Evolutionary conservation across 1,284 basidiomycete species (phyloP), one percentile per base, ranked within the genome.

Genomic region (Grifola frondosa): DNA sequence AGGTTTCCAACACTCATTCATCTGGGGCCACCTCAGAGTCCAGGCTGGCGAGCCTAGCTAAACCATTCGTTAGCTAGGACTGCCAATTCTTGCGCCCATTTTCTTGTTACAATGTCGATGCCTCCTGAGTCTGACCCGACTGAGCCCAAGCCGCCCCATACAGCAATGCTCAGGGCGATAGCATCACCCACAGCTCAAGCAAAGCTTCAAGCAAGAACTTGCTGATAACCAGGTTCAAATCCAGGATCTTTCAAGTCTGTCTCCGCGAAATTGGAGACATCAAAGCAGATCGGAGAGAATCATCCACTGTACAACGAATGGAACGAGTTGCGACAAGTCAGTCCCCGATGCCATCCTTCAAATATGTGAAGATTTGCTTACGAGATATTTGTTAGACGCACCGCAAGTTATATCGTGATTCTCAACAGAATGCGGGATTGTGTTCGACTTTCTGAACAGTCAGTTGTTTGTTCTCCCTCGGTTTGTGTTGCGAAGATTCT

Each of bases 381-480:
- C 6, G 16, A 48, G 19, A 23, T 8, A 21, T n/a, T 10, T 21
- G 32, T n/a, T 20, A 53, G 59, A 50, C 44, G 33, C 56, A 61
- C 28, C 31, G 50, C 36, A 57, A 53, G 45, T 44, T 58, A 5
- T 61, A 61, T 40, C 48, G 54, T 8, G 58, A 61, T 36, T 61
- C 59, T 23, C 59, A 59, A 47, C 48, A 58, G 41, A 59, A 61
- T 25, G 58, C 59, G 19, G 57, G 56, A 21, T 53, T 59, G 23
- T 61, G 59, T 33, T 53, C 58, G 31, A 59, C 55, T 32, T 61
- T 59, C 36, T 61, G 40, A 56, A 52, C 44, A 61, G 59, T 60
- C 11, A 19, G 53, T 50, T 3, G 11, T 20, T 28, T n/a, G n/a
- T n/a, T n/a, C n/a, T n/a, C n/a, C n/a, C n/a, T n/a, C 5, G 12